Conservation (phyloP, 2,329 filamentous ascomycete species). For the Lasiodiplodia hormozganensis region DNA sequence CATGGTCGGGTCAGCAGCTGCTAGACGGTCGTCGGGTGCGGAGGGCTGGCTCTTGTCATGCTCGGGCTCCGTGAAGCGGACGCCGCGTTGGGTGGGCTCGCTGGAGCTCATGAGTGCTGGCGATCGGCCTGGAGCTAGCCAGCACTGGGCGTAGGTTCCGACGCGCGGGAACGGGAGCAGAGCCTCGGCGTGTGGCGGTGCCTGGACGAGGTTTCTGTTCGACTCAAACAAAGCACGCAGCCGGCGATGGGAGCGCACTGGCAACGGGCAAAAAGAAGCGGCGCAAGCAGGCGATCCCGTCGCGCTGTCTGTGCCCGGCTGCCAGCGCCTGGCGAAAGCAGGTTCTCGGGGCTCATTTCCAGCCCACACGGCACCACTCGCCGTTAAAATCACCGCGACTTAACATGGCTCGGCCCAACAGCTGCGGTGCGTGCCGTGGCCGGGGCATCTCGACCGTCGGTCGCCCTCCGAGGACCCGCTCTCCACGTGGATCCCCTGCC, state of each 20-base stretch:
- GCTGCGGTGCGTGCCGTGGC: not conserved
- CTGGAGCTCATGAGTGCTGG: slow-evolving; percentile 24
- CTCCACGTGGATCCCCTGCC: slow-evolving; percentile 8
- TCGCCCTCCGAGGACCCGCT: slow-evolving; percentile 11
- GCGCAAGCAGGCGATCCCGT: slow-evolving; percentile 10
- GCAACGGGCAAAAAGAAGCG: slow-evolving; percentile 10
- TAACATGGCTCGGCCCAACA: slow-evolving; percentile 2
- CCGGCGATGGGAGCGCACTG: slow-evolving; percentile 20
- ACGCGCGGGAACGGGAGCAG: slow-evolving; percentile 22
- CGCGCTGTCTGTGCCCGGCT: slow-evolving; percentile 23
- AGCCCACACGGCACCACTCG: slow-evolving; percentile 4
- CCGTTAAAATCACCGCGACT: slow-evolving; percentile 11
- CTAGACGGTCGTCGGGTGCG: slow-evolving; percentile 29
- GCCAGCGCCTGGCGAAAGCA: slow-evolving; percentile 16
- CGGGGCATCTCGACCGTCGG: not conserved
- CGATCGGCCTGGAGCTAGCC: slow-evolving; percentile 29
- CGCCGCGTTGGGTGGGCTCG: slow-evolving; percentile 32
- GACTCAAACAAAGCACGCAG: slow-evolving; percentile 25
- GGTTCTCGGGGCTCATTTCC: slow-evolving; percentile 7
- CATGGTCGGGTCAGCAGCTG: slow-evolving; percentile 37
- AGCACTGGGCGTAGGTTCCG: slow-evolving; percentile 20
- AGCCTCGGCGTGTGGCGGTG: slow-evolving; percentile 28
- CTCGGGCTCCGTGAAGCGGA: slow-evolving; percentile 41
- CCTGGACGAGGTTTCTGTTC: slow-evolving; percentile 19
- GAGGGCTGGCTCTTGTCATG: slow-evolving; percentile 35